phyloP scores from a whole-genome alignment of 805 yeast species.

The Kodamaea kaohsiungensis region DNA sequence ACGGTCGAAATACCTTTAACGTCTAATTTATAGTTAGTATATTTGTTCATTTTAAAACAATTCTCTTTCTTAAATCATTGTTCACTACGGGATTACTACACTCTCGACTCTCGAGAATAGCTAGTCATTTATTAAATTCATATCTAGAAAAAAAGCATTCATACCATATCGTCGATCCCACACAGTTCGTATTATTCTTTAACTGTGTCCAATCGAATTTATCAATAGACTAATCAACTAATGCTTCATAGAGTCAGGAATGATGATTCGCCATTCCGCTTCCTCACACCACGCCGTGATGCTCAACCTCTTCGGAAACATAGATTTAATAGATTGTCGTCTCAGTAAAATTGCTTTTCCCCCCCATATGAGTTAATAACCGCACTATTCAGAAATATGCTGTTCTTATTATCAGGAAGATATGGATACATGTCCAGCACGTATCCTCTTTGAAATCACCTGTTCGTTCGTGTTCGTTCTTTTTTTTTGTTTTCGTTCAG shows the following conservation, averaged over 20 bases:
- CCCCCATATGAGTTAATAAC: constrained; percentile 7
- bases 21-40: constrained; percentile 55
- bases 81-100: constrained; percentile 12
- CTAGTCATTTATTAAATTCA: constrained; percentile 11
- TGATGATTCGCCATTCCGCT: not conserved
- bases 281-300: no score
- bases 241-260: not conserved
- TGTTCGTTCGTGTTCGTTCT: not conserved
- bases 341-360: constrained; percentile 8
- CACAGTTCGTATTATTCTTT: not conserved
- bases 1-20: constrained; percentile 96
- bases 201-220: not conserved
- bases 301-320: not conserved
- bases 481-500: constrained; percentile 5
- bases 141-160: constrained; percentile 12
- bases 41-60: constrained; percentile 6
- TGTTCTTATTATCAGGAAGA: constrained; percentile 5
- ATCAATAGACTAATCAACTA: not conserved
- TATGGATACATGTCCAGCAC: constrained; percentile 5
- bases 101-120: constrained; percentile 6
- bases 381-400: constrained; percentile 5
- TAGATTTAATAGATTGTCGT: not conserved
- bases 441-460: not conserved
- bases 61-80: not conserved
- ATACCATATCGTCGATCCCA: not conserved